These are phyloP conservation scores for Tylopilus cervinicoccineus DNA, from an alignment of 768 basidiomycete genomes.

Conservation along the genomic window DNA sequence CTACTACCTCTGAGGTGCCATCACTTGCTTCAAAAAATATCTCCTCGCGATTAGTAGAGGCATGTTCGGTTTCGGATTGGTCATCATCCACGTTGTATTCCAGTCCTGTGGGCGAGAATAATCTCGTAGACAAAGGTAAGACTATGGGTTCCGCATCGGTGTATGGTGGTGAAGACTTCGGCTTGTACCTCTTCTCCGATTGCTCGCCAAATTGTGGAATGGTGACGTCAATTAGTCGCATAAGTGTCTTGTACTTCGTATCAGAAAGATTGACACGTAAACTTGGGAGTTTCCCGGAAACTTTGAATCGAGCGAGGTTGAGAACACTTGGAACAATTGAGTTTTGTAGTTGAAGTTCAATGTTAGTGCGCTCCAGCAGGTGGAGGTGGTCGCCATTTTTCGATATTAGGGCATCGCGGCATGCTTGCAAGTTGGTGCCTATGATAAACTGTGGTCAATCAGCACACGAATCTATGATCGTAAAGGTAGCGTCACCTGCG, in stretches of 20 bases:
- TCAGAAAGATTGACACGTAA: constrained; percentile 90
- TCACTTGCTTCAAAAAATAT: constrained; percentile 74
- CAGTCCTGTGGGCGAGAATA: constrained; percentile 50
- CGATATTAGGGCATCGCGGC: constrained; percentile 71
- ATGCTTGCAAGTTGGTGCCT: constrained; percentile 77
- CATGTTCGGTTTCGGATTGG: constrained; percentile 41
- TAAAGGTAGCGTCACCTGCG: constrained; percentile 64
- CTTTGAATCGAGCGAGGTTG: constrained; percentile 83
- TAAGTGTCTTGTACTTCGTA: constrained; percentile 84
- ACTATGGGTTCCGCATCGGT: constrained; percentile 26
- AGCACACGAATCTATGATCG: constrained; percentile 3
- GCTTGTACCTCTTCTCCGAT: constrained; percentile 20
- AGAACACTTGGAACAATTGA: constrained; percentile 86
- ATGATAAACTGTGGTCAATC: constrained; percentile 67
- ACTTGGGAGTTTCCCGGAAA: constrained; percentile 82
- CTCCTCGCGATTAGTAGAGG: constrained; percentile 44
- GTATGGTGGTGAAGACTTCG: constrained; percentile 18
- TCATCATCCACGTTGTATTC: constrained; percentile 73
- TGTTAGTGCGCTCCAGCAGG: constrained; percentile 87
- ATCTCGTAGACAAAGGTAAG: constrained; percentile 50
- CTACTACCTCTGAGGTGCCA: constrained; percentile 49
- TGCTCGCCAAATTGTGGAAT: constrained; percentile 77
- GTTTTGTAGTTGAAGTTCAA: constrained; percentile 85
- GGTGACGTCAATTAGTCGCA: constrained; percentile 88
- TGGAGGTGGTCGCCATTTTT: constrained; percentile 63